A percentile compares a stretch with the other conserved stretches of the same genome.
phyloP scores from a whole-genome alignment of 768 basidiomycete genomes.

The Calocybe cyanea region DNA sequence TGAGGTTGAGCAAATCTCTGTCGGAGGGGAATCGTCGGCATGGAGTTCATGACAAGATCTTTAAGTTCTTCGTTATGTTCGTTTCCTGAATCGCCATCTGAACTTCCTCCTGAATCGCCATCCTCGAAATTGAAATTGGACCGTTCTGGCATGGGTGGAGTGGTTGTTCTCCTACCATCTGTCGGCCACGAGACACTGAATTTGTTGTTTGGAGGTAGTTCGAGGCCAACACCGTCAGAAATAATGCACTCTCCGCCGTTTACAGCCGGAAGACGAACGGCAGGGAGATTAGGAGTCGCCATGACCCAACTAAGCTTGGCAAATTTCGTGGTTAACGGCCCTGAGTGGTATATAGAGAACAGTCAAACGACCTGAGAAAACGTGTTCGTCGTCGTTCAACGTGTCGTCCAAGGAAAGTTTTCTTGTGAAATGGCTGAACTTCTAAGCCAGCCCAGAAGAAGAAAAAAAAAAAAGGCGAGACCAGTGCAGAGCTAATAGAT shows the following conservation, averaged over 20 bases:
- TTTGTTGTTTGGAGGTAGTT: constrained; percentile 46
- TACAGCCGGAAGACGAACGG: constrained; percentile 47
- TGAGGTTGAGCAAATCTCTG: constrained; percentile 6
- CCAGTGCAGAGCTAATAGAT: too few relatives aligned
- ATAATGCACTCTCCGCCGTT: constrained; percentile 38
- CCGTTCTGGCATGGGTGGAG: constrained; percentile 37
- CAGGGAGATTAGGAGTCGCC: constrained; percentile 37
- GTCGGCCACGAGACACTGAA: constrained; percentile 59
- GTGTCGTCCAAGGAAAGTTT: too few relatives aligned
- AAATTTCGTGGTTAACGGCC: too few relatives aligned
- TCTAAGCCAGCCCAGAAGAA: too few relatives aligned
- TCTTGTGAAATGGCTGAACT: too few relatives aligned
- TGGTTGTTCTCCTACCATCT: constrained; percentile 36
- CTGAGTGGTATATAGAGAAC: too few relatives aligned
- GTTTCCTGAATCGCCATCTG: constrained; percentile 37
- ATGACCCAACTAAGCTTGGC: too few relatives aligned
- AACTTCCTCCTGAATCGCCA: constrained; percentile 41
- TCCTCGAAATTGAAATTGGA: constrained; percentile 42
- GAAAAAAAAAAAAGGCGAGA: too few relatives aligned
- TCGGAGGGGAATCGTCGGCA: not conserved
- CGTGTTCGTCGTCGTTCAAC: too few relatives aligned
- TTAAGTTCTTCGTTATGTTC: constrained; percentile 9
- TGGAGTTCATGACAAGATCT: not conserved
- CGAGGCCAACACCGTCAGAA: constrained; percentile 43
- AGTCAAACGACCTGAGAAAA: too few relatives aligned